Base-by-base conservation (phyloP, 441 rosid species). In the Macaranga tanarius region DNA sequence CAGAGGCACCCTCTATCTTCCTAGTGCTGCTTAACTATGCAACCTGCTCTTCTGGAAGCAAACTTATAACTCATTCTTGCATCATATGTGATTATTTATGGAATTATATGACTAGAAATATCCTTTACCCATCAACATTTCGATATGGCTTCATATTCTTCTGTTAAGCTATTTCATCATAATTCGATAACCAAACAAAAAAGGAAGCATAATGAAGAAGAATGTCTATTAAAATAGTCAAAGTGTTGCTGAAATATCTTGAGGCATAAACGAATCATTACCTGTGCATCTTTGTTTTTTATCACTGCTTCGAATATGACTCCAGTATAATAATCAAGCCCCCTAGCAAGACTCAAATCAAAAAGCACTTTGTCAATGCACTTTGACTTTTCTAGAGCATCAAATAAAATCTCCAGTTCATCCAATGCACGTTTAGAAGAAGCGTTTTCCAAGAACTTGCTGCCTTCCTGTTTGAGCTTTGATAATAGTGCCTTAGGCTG, bases 271-370 rank as follows among this genome's bases (percentile, higher is more conserved):
- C 28, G 17, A 54, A 52, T 72, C 7, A 28, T 75, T 73, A 92
- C 98, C 93, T 91, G 93, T 23, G 86, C 90, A 1, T 28, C 31
- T 34, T 88, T 88, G 72, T 97, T 96, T 76, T 77, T 85, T 59
- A 90, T 89, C 73, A 87, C 92, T 54, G 96, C 95, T 86, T 93
- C 99, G 77, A 81, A 95, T 75, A 93, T 89, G 54, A 95, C 92
- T 20, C 99, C 99, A 0, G 99, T 92, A 73, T 92, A 92, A 85
- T 92, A 95, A 83, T 92, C 96, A 69, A 95, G 99, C 62, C 99
- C 99, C 81, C 98, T 88, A 59, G 98, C 99, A 65, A 92, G 92
- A 79, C 99, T 95, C 75, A 95, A 86, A 78, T 95, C 98, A 80
- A 95, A 95, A 74, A 90, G 90, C 71, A 95, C 88, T 82, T 83